phyloP scores from a whole-genome alignment of 257 asterid species.

The Ilex asprella region DNA sequence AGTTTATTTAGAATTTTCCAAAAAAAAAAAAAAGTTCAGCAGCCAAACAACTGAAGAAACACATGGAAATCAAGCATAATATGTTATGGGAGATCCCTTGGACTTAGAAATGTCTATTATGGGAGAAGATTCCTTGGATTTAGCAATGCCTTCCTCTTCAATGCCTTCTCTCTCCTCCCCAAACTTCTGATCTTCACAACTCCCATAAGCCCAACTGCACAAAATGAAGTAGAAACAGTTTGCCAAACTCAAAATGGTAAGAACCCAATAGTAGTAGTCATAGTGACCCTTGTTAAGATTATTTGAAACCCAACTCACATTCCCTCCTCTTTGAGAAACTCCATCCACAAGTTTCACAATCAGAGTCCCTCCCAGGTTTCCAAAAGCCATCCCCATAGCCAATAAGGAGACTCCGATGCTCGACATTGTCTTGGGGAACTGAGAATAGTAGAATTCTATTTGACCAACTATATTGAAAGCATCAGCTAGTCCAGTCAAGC shows the following conservation, averaged over 20 bases:
- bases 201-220: conserved; percentile 25
- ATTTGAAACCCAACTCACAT: conserved; percentile 50
- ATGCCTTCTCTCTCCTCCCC: conserved; percentile 28
- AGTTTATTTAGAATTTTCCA: no score
- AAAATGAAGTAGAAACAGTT: conserved; percentile 41
- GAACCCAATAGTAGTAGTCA: conserved; percentile 68
- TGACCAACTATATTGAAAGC: conserved; percentile 67
- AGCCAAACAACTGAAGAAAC: no score
- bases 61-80: no score
- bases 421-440: conserved; percentile 61
- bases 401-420: conserved; percentile 57
- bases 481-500: conserved; percentile 51
- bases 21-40: no score
- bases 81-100: not conserved
- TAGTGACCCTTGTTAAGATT: conserved; percentile 61
- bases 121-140: no score
- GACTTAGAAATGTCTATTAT: no score
- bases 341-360: conserved; percentile 30
- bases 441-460: conserved; percentile 47
- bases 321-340: conserved; percentile 31
- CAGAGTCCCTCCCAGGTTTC: conserved; percentile 41
- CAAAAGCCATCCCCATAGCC: conserved; percentile 40
- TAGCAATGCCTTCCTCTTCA: conserved; percentile 3
- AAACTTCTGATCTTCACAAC: conserved; percentile 19
- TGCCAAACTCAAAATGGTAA: conserved; percentile 24